Conservation (phyloP, 345 rosid genomes). For the Ailanthus altissimus region DNA sequence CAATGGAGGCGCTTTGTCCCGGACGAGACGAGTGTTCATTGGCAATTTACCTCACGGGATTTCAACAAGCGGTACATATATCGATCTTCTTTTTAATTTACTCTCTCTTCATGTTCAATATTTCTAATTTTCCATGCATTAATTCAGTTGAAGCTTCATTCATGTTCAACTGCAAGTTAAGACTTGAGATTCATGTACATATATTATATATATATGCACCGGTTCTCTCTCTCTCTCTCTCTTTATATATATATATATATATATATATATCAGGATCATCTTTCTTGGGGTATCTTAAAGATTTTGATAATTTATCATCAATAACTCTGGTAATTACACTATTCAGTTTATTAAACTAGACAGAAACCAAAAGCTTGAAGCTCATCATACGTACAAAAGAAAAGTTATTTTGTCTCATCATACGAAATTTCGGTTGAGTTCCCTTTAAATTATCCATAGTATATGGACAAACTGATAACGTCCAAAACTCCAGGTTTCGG, state of each 20-base stretch:
- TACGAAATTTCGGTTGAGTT: slow-evolving; percentile 10
- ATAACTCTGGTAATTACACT: not conserved
- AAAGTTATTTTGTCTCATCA: not conserved
- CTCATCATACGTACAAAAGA: not conserved
- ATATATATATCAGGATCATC: too few relatives aligned
- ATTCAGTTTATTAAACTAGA: not conserved
- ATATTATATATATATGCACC: too few relatives aligned
- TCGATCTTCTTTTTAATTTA: not conserved
- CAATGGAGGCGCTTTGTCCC: slow-evolving; percentile 61
- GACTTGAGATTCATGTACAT: not conserved
- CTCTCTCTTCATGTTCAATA: not conserved
- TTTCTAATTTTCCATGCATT: not conserved
- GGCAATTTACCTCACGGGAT: slow-evolving; percentile 62
- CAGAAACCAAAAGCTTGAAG: not conserved
- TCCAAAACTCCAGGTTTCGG: not conserved
- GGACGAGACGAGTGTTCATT: slow-evolving; percentile 59
- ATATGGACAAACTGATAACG: not conserved
- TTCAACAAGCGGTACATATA: slow-evolving; percentile 51
- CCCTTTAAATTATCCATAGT: not conserved
- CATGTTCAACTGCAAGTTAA: not conserved
- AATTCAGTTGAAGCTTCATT: not conserved
- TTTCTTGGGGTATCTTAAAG: too few relatives aligned
- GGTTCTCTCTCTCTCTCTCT: too few relatives aligned
- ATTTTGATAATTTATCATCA: not conserved
- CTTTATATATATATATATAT: too few relatives aligned